Evolutionary conservation across 148 eudicot species (phyloP), one percentile per base, ranked within the genome.

Genomic region (Drosera capensis): DNA sequence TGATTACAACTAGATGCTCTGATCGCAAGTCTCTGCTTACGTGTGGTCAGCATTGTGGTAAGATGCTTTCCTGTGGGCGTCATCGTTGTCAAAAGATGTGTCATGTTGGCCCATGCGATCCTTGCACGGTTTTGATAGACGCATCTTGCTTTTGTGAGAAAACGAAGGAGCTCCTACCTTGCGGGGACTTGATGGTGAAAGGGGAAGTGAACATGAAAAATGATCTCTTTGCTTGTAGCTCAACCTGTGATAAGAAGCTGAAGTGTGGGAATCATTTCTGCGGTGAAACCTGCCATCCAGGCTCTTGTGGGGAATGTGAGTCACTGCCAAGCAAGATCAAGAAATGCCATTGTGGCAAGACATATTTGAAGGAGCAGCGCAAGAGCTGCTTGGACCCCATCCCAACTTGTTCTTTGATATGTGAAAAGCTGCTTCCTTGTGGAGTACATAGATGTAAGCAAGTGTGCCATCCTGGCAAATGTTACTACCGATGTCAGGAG

Each of bases 141-240:
- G 93, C 99, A 24, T 71, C 73, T 34, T 90, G 99, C 34, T 90
- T 84, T 52, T 90, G 95, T 70, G 70, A 59, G 64, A 90, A 90
- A 72, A 90, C 67, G 65, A 52, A 53, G 0, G 95, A 90, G 70
- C 63, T 54, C 31, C 65, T 85, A 61, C 75, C 67, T 47, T 90
- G 99, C 64, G 99, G 95, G 40, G 93, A 90, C 17, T 60, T 90
- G 68, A 18, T 65, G 19, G 64, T 90, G 57, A 90, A 84, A 68
- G 95, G 95, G 63, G 73, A 80, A 46, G 51, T 90, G 39, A 63
- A 54, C 6, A 58, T 54, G 14, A 71, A 76, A 35, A 59, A 68
- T 54, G 94, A 95, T 49, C 72, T 90, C 6, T 90, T 81, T 57
- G 70, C 95, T 19, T 90, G 95, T 58, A 59, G 35, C 47, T 65